A percentile compares a stretch with the other conserved stretches of the same genome.
These are phyloP conservation scores for Ilyonectria sp. DNA, from an alignment of 2,329 filamentous ascomycete species.

Conservation along the genomic window DNA sequence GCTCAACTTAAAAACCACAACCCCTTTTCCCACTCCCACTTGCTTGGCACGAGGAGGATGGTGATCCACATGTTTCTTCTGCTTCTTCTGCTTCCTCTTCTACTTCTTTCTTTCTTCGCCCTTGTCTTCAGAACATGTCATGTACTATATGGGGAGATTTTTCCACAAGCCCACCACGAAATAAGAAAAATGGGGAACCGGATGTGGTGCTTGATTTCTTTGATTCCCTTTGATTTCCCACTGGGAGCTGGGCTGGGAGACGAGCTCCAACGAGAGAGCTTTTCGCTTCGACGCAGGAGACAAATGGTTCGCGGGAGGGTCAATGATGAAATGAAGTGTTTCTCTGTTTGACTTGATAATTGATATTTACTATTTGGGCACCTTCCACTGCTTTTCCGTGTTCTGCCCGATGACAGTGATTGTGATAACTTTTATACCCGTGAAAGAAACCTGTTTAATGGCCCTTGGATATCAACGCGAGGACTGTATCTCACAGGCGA, in stretches of 20 bases:
- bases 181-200: constrained; percentile 23
- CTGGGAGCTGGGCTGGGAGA: constrained; percentile 37
- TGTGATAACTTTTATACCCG: not conserved
- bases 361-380: constrained; percentile 25
- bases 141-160: constrained; percentile 43
- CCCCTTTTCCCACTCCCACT: constrained; percentile 15
- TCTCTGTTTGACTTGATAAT: constrained; percentile 37
- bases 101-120: constrained; percentile 32
- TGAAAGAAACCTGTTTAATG: not conserved
- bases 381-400: not conserved
- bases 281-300: constrained; percentile 26
- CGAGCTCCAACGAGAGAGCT: constrained; percentile 31
- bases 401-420: not conserved
- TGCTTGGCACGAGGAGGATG: constrained; percentile 30
- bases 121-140: constrained; percentile 36
- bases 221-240: constrained; percentile 28
- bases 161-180: constrained; percentile 16
- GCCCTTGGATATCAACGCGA: not conserved
- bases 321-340: constrained; percentile 50
- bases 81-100: constrained; percentile 30
- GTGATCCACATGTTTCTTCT: constrained; percentile 32
- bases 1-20: constrained; percentile 22
- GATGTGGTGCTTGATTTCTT: constrained; percentile 34
- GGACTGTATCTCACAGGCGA: not conserved
- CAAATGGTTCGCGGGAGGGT: constrained; percentile 39